Evolutionary conservation across 2,329 filamentous ascomycete genomes (phyloP).

Genomic region (Beauveria sp.): DNA sequence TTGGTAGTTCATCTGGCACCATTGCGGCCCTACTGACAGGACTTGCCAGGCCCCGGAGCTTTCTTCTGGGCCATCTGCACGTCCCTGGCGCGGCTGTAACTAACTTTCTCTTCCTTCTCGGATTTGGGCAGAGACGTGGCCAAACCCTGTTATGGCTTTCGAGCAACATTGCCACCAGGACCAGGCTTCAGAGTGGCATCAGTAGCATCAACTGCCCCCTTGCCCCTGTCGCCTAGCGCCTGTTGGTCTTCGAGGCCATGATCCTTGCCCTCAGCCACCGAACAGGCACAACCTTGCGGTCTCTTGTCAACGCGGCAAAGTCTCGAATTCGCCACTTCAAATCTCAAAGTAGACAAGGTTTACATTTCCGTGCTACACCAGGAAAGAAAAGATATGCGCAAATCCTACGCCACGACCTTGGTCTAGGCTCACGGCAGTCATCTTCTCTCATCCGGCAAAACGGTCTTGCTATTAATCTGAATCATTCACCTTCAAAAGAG

Average conservation of each 20-base stretch:
- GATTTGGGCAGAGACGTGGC: neutral
- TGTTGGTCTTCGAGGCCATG: neutral
- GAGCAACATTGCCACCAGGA: conserved; percentile 3
- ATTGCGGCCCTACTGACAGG: neutral
- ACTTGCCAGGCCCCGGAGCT: neutral
- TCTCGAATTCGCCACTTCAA: conserved; percentile 1
- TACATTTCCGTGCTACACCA: neutral
- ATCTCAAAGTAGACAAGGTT: conserved; percentile 3
- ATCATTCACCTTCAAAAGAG: neutral
- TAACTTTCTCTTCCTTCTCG: neutral
- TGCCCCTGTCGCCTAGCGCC: neutral
- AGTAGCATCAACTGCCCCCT: neutral
- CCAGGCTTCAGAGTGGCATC: neutral
- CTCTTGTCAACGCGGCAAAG: neutral
- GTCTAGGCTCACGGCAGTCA: neutral
- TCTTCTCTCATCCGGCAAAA: neutral
- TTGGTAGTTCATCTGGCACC: neutral
- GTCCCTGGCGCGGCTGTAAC: neutral
- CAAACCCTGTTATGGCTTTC: neutral
- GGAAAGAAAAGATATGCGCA: neutral
- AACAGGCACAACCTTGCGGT: neutral
- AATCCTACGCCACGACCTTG: neutral
- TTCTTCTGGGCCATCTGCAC: conserved; percentile 4
- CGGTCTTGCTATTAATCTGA: neutral
- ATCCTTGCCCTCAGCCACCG: neutral